phyloP scores from a whole-genome alignment of 306 rosid species.

The Vigna radiata region DNA sequence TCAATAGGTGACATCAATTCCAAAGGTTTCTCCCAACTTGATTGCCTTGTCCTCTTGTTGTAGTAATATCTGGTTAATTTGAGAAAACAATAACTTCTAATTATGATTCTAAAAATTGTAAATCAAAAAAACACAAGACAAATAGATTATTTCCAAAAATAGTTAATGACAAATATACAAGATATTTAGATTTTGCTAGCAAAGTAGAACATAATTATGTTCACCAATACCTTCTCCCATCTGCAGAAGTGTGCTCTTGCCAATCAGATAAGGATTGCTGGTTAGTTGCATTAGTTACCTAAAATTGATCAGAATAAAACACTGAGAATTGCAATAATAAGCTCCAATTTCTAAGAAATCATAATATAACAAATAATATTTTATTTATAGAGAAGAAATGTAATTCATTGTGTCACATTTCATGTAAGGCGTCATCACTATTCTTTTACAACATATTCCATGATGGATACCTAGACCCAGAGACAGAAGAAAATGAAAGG shows the following conservation, averaged over 20 bases:
- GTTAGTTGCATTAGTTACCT: slow-evolving; percentile 60
- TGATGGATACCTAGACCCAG: background rate
- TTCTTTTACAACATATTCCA: background rate
- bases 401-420: slow-evolving; percentile 15
- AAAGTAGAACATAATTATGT: slow-evolving; percentile 28
- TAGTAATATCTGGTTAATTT: slow-evolving; percentile 76
- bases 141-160: slow-evolving; percentile 29
- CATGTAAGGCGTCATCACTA: slow-evolving; percentile 9
- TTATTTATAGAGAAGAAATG: slow-evolving; percentile 11
- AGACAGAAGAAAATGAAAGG: background rate
- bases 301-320: slow-evolving; percentile 47
- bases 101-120: slow-evolving; percentile 16
- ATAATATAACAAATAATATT: slow-evolving; percentile 27
- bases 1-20: slow-evolving; percentile 97
- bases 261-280: slow-evolving; percentile 84
- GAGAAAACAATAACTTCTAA: slow-evolving; percentile 30
- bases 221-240: slow-evolving; percentile 85
- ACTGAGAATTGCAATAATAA: slow-evolving; percentile 21
- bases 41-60: slow-evolving; percentile 89
- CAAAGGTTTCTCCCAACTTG: slow-evolving; percentile 97
- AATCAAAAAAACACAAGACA: slow-evolving; percentile 40
- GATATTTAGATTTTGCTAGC: slow-evolving; percentile 14
- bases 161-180: background rate
- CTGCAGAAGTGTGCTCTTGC: slow-evolving; percentile 93
- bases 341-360: slow-evolving; percentile 40